These are phyloP conservation scores for Beauveria varroae DNA, from an alignment of 2,329 filamentous ascomycete genomes.

Conservation along the genomic window DNA sequence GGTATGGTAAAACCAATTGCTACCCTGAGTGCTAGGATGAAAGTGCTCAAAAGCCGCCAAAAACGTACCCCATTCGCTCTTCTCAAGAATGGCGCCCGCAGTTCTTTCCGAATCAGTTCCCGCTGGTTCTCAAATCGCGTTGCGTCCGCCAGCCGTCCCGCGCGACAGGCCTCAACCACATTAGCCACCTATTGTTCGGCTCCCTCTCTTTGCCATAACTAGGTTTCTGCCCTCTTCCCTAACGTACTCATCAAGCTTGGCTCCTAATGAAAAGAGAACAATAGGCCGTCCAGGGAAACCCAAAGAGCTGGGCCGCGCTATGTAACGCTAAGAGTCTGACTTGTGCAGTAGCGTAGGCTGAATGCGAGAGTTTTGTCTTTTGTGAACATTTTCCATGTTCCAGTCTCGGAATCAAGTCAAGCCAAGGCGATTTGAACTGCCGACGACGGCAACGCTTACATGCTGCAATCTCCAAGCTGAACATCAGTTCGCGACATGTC, in stretches of 20 bases:
- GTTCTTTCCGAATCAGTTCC: not conserved
- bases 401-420: no score
- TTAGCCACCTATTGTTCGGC: not conserved
- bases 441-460: no score
- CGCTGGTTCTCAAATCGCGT: not conserved
- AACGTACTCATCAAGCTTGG: not conserved
- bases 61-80: no score
- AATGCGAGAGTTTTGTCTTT: not conserved
- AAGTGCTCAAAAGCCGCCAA: no score
- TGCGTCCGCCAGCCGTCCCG: not conserved
- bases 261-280: slow-evolving; percentile 11
- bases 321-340: not conserved
- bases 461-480: no score
- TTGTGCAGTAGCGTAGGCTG: not conserved
- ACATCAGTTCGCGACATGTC: not conserved
- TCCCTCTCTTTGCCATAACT: not conserved
- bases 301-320: not conserved
- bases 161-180: not conserved
- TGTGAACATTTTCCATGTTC: not conserved
- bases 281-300: not conserved
- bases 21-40: no score
- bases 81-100: not conserved
- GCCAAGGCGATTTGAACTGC: no score
- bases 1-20: no score
- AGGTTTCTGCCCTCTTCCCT: not conserved